Evolutionary conservation across 2,329 filamentous ascomycete genomes (phyloP).

Genomic region (Talaromyces piceae): DNA sequence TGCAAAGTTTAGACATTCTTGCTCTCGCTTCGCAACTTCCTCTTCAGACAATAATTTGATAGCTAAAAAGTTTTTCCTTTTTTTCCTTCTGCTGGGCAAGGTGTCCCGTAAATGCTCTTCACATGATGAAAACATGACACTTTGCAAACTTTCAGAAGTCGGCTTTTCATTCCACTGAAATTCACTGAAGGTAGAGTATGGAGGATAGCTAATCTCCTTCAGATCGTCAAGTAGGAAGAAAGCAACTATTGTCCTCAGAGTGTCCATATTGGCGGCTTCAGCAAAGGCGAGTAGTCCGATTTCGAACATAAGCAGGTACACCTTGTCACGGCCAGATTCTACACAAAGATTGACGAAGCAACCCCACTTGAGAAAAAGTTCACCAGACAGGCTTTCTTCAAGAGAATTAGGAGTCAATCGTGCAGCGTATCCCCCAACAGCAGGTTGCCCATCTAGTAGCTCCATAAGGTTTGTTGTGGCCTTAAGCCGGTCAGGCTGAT

Average conservation of each 20-base stretch:
- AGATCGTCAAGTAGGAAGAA: slow-evolving; percentile 30
- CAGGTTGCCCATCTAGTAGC: slow-evolving; percentile 25
- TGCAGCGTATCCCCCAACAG: slow-evolving; percentile 34
- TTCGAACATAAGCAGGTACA: slow-evolving; percentile 37
- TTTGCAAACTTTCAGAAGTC: background rate
- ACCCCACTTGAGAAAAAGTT: slow-evolving; percentile 39
- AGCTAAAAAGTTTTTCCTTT: slow-evolving; percentile 14
- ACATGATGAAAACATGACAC: background rate
- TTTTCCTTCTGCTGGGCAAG: slow-evolving; percentile 17
- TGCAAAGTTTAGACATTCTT: slow-evolving; percentile 34
- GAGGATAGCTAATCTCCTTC: background rate
- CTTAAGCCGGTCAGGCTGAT: background rate
- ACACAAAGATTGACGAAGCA: slow-evolving; percentile 34
- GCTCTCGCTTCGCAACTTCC: background rate
- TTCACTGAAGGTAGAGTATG: background rate
- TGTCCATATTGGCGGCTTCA: slow-evolving; percentile 28
- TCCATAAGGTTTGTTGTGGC: slow-evolving; percentile 16
- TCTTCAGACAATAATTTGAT: slow-evolving; percentile 14
- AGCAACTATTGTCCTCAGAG: slow-evolving; percentile 39
- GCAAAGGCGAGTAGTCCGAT: slow-evolving; percentile 41
- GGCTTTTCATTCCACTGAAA: background rate
- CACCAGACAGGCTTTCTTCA: slow-evolving; percentile 31
- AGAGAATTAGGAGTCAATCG: slow-evolving; percentile 28
- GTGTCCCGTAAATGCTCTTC: slow-evolving; percentile 22
- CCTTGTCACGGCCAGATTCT: slow-evolving; percentile 12